Evolutionary conservation across 2,329 filamentous ascomycete genomes (phyloP).

Genomic region (Cladosporium sp.): DNA sequence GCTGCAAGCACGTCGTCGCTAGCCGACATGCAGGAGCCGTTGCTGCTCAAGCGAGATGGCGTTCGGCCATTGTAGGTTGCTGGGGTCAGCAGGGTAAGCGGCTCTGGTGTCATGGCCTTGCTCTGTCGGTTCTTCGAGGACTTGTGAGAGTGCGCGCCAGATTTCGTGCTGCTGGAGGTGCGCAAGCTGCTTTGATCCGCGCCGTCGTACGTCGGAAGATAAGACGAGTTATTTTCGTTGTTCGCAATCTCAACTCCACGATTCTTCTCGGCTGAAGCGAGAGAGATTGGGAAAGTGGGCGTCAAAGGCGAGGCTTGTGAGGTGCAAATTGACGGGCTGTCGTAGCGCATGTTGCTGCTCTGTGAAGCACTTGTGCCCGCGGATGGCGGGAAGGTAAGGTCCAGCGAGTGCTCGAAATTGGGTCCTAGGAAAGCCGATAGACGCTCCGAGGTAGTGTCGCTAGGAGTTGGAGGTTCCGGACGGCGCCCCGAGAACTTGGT

Average conservation of each 20-base stretch:
- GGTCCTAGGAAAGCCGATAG: conserved; percentile 5
- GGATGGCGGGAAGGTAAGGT: conserved; percentile 3
- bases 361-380: conserved; percentile 7
- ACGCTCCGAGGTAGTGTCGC: neutral
- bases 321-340: conserved; percentile 18
- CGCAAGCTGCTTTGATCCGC: conserved; percentile 8
- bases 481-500: neutral
- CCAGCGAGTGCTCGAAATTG: conserved; percentile 6
- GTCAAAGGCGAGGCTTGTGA: conserved; percentile 24
- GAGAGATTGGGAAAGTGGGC: conserved; percentile 14
- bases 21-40: conserved; percentile 34
- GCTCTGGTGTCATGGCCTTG: neutral
- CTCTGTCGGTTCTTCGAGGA: neutral
- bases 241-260: conserved; percentile 9
- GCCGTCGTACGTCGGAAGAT: neutral
- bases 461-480: conserved; percentile 2
- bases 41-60: conserved; percentile 14
- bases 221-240: neutral
- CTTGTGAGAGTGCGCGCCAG: neutral
- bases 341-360: conserved; percentile 5
- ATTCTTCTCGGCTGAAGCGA: neutral
- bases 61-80: conserved; percentile 1
- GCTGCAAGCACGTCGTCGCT: conserved; percentile 45
- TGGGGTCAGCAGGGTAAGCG: neutral
- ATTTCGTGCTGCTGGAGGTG: neutral